Base-by-base conservation (phyloP, 2,329 filamentous ascomycete genomes). In the Mycogone perniciosa region DNA sequence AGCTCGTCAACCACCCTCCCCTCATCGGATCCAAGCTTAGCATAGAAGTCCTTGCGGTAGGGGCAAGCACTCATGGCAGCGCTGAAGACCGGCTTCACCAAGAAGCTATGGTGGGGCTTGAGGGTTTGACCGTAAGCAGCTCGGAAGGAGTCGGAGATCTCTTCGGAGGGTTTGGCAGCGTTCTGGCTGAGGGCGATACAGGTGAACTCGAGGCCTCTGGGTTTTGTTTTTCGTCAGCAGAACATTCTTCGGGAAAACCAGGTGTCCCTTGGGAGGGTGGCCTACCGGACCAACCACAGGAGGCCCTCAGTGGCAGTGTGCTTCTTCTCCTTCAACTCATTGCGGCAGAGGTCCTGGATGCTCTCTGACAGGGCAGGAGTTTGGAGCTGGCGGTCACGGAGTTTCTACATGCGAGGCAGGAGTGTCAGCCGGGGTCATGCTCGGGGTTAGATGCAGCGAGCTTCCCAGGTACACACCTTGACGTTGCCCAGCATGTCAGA, bases 41-140 rank as follows among this genome's bases (percentile, higher is more conserved):
- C 72, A 68, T 96, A 97, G 67, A 99, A 97, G 71, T 92, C 88
- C 68, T 88, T 89, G 60, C 92, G 83, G 78, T 96, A 96, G 2
- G 93, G 93, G 59, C 88, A 92, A 13, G 90, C 91, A 60, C 82
- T 81, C 90, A 99, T 96, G 67, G 92, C 92, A 55, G 90, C 86
- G 61, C 80, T 87, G 80, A 97, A 97, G 66, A 96, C 79, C 54
- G 89, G 89, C 79, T 95, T 96, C 62, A 96, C 75, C 56, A 96
- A 62, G 71, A 95, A 90, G 65, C 79, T 83, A 77, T 99, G 93
- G 76, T 95, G 84, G 29, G 87, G 88, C 76, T 95, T 96, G 62
- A 99, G 86, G 45, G 92, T 96, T 62, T 75, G 76, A 66, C 79
- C 81, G 74, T 99, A 99, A 60, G 91, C 88, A 51, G 75, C 73